A percentile compares a stretch with the other conserved stretches of the same genome.
Conservation (phyloP, 2,329 filamentous ascomycete species). For the Diaporthe citriasiana region DNA sequence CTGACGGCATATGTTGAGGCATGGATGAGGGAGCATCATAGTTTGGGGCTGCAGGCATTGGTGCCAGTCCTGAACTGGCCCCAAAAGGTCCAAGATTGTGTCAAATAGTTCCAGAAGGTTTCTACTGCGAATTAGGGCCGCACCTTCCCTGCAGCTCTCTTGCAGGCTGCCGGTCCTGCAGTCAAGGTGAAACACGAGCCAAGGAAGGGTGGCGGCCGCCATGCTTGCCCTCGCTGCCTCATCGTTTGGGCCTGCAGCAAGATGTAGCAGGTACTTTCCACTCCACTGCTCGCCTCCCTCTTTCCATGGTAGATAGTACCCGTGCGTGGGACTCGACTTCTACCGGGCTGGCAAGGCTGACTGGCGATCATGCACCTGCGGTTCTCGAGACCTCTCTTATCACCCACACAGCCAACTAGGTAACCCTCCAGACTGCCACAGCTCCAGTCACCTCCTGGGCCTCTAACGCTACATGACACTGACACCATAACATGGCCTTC, state of each 20-base stretch:
- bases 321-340: neutral
- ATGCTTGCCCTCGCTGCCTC: conserved; percentile 1
- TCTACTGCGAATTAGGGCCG: neutral
- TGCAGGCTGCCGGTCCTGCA: neutral
- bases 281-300: too few relatives aligned
- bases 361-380: conserved; percentile 29
- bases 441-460: neutral
- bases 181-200: conserved; percentile 40
- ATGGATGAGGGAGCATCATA: conserved; percentile 12
- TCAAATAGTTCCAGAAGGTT: conserved; percentile 41
- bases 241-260: neutral
- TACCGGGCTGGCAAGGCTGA: conserved; percentile 22
- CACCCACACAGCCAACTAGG: neutral
- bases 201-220: conserved; percentile 2
- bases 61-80: neutral
- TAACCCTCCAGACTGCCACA: neutral
- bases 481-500: neutral
- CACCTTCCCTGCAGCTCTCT: neutral
- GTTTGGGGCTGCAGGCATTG: conserved; percentile 7
- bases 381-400: neutral
- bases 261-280: neutral
- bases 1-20: conserved; percentile 14
- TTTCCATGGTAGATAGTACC: neutral
- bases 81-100: conserved; percentile 6
- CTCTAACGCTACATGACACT: conserved; percentile 1